Evolutionary conservation across 306 rosid genomes (phyloP), one percentile per base, ranked within the genome.

Genomic region (Cucurbita maxima): DNA sequence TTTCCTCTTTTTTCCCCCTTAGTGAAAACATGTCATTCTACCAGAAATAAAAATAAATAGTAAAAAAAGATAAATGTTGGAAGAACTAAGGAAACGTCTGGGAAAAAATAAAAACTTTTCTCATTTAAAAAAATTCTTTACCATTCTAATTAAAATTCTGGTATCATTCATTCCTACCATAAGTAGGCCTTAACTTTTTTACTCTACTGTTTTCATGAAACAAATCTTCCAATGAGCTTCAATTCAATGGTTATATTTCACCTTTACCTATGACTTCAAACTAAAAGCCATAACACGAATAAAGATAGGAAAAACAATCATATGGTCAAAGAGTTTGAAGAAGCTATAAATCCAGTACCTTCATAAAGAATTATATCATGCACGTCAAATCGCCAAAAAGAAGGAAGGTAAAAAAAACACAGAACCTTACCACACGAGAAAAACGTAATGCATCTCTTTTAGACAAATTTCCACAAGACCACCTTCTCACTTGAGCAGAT

Each of bases 401-500:
- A 7, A 68, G 14, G 58, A 19, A 22, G 5, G 25, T 1, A 30
- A 53, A n/a, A 58, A 6, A 37, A 73, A 37, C 44, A 47, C 36
- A 59, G 57, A 73, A 81, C 71, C 86, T 84, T 89, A 95, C 99
- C 45, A 92, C 86, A 74, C 99, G 99, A 77, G 87, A 87, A 88
- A 95, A 88, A 22, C 96, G 89, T 30, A 79, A 83, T 50, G 96
- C 97, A 18, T 91, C 99, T 80, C 91, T 88, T 81, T 95, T 95
- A 15, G 91, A 82, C 81, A 95, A 85, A 82, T 85, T 95, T 80
- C 99, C 99, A 79, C 83, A 85, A 50, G 99, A 88, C 99, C 99
- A 95, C 78, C 81, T 82, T 79, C 97, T 88, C 79, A 86, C 96
- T 95, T 95, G 99, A 80, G 82, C 85, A 70, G 88, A 79, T 64